Percentiles rank a stretch among this genome's conserved stretches.
Evolutionary conservation across 2,329 filamentous ascomycete species (phyloP).

Genomic region (Fusarium poae): DNA sequence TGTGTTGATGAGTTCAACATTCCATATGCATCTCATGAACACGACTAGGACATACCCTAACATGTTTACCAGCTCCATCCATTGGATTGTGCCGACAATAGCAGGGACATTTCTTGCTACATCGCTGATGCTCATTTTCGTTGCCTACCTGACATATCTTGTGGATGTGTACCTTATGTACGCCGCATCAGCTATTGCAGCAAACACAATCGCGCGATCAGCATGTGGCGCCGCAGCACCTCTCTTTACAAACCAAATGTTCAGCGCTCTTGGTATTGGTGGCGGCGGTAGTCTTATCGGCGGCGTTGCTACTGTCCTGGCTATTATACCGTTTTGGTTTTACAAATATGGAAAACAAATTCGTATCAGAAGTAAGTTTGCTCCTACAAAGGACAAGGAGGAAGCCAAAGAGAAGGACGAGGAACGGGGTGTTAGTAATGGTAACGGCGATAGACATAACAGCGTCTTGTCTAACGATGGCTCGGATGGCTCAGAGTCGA

Average conservation of each 20-base stretch:
- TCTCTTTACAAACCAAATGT: slow-evolving; percentile 41
- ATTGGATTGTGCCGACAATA: slow-evolving; percentile 40
- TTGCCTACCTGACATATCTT: slow-evolving; percentile 39
- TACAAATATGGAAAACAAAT: slow-evolving; percentile 41
- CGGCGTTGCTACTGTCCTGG: slow-evolving; percentile 33
- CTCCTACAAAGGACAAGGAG: slow-evolving; percentile 18
- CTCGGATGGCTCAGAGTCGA: slow-evolving; percentile 8
- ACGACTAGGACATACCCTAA: neutral
- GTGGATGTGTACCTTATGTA: slow-evolving; percentile 41
- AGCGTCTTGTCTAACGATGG: slow-evolving; percentile 9
- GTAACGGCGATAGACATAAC: slow-evolving; percentile 1
- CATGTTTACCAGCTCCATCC: slow-evolving; percentile 15
- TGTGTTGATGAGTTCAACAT: neutral
- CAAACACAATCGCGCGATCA: slow-evolving; percentile 37
- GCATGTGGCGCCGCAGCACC: slow-evolving; percentile 42
- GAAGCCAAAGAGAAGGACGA: slow-evolving; percentile 19
- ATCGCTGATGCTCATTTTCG: slow-evolving; percentile 42
- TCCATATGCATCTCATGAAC: neutral
- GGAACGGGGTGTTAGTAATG: slow-evolving; percentile 1
- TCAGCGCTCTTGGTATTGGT: slow-evolving; percentile 31
- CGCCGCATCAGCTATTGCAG: slow-evolving; percentile 39
- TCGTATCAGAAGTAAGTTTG: slow-evolving; percentile 40
- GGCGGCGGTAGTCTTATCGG: slow-evolving; percentile 39
- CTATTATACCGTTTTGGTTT: slow-evolving; percentile 37
- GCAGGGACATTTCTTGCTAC: slow-evolving; percentile 36